Evolutionary conservation across 192 early-diverging fungal species (phyloP).

Genomic region (Umbelopsis isabellina): DNA sequence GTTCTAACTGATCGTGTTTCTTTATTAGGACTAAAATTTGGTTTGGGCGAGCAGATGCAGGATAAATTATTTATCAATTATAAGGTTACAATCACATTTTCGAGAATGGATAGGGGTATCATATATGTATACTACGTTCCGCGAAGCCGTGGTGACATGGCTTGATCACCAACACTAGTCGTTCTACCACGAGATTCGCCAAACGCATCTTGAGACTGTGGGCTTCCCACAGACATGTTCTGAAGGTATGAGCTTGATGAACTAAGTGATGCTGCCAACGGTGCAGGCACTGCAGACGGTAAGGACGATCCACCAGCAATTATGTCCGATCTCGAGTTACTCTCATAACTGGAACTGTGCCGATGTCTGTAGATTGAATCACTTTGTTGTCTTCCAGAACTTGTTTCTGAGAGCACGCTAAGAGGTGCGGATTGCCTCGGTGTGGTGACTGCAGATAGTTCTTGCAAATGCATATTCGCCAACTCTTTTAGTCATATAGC

Average conservation of each 20-base stretch:
- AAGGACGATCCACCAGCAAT: neutral
- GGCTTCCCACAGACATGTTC: neutral
- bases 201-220: conserved; percentile 10
- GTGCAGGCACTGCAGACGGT: neutral
- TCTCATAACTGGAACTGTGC: conserved; percentile 12
- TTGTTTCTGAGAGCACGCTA: neutral
- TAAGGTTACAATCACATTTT: too few species aligned
- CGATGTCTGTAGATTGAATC: conserved; percentile 5
- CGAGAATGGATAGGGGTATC: too few species aligned
- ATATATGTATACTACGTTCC: neutral
- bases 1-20: too few species aligned
- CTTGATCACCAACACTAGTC: neutral
- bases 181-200: neutral
- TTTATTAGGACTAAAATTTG: too few species aligned
- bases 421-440: conserved; percentile 1
- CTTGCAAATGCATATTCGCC: conserved; percentile 3
- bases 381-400: neutral
- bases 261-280: conserved; percentile 5
- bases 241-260: conserved; percentile 8
- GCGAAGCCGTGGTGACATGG: neutral
- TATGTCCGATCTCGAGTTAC: neutral
- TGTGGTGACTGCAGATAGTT: neutral
- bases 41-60: too few species aligned
- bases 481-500: neutral
- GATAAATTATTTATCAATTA: too few species aligned